These are phyloP conservation scores for Erysimum cheiranthoides DNA, from an alignment of 345 rosid genomes.

Conservation along the genomic window DNA sequence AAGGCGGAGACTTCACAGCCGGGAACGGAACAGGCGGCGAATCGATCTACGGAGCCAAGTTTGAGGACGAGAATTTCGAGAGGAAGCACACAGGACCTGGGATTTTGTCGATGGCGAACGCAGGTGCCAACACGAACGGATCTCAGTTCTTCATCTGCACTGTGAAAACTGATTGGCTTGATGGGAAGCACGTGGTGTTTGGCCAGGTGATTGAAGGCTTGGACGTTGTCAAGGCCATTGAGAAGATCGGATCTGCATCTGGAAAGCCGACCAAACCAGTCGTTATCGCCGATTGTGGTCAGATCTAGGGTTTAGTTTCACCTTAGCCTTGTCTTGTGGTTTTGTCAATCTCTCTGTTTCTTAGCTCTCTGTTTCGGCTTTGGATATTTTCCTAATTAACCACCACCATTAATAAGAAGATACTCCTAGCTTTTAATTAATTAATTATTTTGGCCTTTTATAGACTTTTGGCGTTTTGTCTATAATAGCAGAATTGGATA, in stretches of 20 bases:
- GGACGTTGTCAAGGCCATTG: conserved; percentile 57
- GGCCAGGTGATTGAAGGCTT: conserved; percentile 67
- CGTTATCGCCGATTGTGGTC: conserved; percentile 59
- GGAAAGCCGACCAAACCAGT: conserved; percentile 63
- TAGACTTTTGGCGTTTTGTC: background rate
- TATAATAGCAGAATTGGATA: background rate
- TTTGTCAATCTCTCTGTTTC: background rate
- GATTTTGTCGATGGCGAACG: conserved; percentile 74
- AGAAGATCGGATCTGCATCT: conserved; percentile 66
- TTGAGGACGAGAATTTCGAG: conserved; percentile 72
- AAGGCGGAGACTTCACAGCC: conserved; percentile 74
- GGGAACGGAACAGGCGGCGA: conserved; percentile 83
- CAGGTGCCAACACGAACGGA: conserved; percentile 67
- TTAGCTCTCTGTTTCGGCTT: background rate
- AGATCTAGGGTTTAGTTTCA: conserved; percentile 20
- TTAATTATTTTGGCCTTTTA: background rate
- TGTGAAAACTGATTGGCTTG: conserved; percentile 65
- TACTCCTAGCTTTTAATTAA: background rate
- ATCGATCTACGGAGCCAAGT: conserved; percentile 72
- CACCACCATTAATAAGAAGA: conserved; percentile 4
- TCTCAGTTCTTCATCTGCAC: conserved; percentile 75
- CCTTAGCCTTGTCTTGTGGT: background rate
- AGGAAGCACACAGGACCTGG: conserved; percentile 76
- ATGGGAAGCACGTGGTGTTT: conserved; percentile 77
- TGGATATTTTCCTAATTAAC: background rate